Base-by-base conservation (phyloP, 106 monocot genomes). In the Dendrobium nobile region DNA sequence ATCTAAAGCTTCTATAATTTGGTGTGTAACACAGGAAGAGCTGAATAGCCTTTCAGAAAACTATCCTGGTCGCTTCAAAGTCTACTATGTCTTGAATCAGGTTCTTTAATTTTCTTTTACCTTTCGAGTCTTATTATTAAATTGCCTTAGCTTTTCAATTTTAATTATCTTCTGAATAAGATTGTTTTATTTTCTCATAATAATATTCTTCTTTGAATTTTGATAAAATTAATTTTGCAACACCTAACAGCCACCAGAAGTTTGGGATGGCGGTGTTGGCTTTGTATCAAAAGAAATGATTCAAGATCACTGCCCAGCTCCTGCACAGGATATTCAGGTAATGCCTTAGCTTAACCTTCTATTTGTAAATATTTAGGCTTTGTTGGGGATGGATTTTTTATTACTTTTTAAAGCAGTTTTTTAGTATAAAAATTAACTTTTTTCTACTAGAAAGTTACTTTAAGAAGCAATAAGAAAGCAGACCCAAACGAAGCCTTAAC, bases 231-330 rank as follows among this genome's bases (percentile, higher is more conserved):
- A 0, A 61, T 61, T 54, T 77, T 41, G 0, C 1, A 77, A 77
- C 26, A 27, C 51, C 70, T 18, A 40, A 77, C 91, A 98, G 98
- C 92, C 98, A 43, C 98, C 94, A 72, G 92, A 94, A 42, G 72
- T 15, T 51, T 98, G 98, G 98, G 83, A 91, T 58, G 98, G 92
- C 77, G 98, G 98, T 28, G 84, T 95, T 31, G 98, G 98, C 15
- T 98, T 95, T 82, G 95, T 98, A 16, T 92, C 98, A 3, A 91
- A 95, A 83, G 98, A 98, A 74, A 98, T 95, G 89, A 95, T 98
- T 81, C 84, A 92, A 85, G 70, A 76, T 77, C 89, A 95, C 65
- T 95, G 89, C 70, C 98, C 98, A 67, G 67, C 91, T 28, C 98
- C 94, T 56, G 87, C 94, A 24, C 22, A 75, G 48, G 91, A 95